phyloP scores from a whole-genome alignment of 495 filamentous ascomycete genomes.

The Cercophora samala region DNA sequence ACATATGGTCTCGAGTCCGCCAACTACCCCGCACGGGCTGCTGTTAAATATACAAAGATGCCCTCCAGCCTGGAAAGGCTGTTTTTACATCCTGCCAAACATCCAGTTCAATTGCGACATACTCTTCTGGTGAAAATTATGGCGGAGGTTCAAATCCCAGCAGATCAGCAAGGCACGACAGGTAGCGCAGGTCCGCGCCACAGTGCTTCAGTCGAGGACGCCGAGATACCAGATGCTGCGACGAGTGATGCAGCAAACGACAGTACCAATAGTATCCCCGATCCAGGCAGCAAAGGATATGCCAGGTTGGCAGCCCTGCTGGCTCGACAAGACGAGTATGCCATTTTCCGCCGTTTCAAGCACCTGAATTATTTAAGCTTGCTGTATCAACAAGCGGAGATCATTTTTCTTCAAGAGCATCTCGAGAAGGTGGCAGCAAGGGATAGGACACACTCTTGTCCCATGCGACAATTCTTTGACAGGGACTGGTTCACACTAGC shows the following conservation, averaged over 20 bases:
- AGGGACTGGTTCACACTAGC: not conserved
- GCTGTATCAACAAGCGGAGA: constrained; percentile 1
- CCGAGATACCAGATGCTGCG: not conserved
- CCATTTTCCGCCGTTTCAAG: constrained; percentile 5
- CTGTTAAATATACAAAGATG: too few relatives aligned
- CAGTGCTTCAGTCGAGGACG: not conserved
- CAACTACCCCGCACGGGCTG: not conserved
- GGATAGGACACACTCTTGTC: not conserved
- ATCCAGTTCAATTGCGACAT: too few relatives aligned
- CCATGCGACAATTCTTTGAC: not conserved
- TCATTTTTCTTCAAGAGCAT: not conserved
- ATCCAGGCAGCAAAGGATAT: not conserved
- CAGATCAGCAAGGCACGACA: not conserved
- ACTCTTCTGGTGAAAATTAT: not conserved
- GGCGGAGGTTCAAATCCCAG: not conserved
- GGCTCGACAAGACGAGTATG: not conserved
- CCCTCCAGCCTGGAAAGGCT: too few relatives aligned
- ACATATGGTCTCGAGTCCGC: not conserved
- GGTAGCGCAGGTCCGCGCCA: not conserved
- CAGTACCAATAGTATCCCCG: not conserved
- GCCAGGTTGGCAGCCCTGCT: not conserved
- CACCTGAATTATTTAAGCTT: not conserved
- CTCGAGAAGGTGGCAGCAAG: not conserved
- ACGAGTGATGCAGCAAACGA: not conserved
- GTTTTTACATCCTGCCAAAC: too few relatives aligned